Conservation (phyloP, 257 asterid genomes). For the Ballota nigra region DNA sequence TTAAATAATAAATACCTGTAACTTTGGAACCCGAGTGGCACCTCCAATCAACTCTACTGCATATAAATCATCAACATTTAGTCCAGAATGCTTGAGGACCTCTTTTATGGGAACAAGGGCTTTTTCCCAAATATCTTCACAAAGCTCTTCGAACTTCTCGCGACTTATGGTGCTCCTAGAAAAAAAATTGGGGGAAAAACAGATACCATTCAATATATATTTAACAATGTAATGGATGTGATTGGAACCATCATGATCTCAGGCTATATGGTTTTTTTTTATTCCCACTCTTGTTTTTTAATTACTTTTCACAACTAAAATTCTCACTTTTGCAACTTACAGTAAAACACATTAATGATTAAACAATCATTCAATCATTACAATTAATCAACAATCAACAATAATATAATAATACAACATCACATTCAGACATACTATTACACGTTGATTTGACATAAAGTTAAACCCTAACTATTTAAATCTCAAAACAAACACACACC, state of each 20-base stretch:
- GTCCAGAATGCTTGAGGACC: conserved; percentile 69
- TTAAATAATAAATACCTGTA: conserved; percentile 60
- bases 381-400: too few relatives aligned
- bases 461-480: too few relatives aligned
- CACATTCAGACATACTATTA: too few relatives aligned
- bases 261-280: not conserved
- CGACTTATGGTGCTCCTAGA: conserved; percentile 93
- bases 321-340: too few relatives aligned
- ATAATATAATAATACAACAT: too few relatives aligned
- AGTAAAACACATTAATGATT: too few relatives aligned
- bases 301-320: too few relatives aligned
- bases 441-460: too few relatives aligned
- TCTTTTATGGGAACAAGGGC: conserved; percentile 83
- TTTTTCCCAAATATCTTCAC: conserved; percentile 86
- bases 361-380: too few relatives aligned
- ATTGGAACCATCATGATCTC: not conserved
- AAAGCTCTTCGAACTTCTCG: conserved; percentile 93
- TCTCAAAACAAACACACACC: too few relatives aligned
- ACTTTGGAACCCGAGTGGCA: conserved; percentile 96
- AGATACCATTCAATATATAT: not conserved
- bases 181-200: conserved; percentile 5
- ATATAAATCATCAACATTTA: conserved; percentile 70
- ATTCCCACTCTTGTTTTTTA: too few relatives aligned
- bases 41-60: conserved; percentile 99
- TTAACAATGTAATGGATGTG: not conserved